These are phyloP conservation scores for Sporobolomyces roseus DNA, from an alignment of 768 basidiomycete genomes.

Conservation along the genomic window DNA sequence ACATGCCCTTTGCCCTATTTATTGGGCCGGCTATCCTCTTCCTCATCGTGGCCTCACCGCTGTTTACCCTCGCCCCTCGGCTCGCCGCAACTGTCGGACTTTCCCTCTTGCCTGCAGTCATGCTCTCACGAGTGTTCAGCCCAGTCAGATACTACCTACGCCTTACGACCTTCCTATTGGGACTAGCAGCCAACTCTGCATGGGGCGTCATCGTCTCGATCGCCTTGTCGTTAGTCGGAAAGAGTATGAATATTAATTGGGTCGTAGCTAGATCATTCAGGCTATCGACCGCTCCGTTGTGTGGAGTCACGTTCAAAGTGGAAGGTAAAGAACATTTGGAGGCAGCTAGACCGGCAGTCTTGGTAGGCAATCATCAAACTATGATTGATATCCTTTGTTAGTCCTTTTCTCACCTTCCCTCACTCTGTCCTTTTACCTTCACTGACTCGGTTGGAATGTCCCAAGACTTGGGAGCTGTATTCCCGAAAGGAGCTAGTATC, in stretches of 20 bases:
- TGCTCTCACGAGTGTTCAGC: constrained; percentile 17
- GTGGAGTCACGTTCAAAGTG: constrained; percentile 68
- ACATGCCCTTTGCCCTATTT: constrained; percentile 19
- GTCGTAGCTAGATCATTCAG: constrained; percentile 82
- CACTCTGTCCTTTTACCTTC: neutral
- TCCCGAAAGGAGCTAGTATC: constrained; percentile 76
- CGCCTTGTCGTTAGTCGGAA: constrained; percentile 64
- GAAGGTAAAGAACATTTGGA: constrained; percentile 81
- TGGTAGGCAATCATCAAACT: constrained; percentile 89
- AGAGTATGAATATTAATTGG: constrained; percentile 60
- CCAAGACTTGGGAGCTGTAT: constrained; percentile 57
- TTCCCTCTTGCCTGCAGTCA: neutral
- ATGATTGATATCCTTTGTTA: constrained; percentile 81
- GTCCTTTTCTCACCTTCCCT: neutral
- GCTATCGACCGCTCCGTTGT: constrained; percentile 58
- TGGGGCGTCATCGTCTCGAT: constrained; percentile 68
- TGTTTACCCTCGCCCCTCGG: constrained; percentile 10
- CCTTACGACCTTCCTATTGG: constrained; percentile 34
- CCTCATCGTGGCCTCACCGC: constrained; percentile 17
- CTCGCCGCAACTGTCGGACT: neutral
- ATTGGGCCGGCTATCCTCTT: neutral
- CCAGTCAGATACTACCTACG: constrained; percentile 39
- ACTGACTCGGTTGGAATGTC: neutral
- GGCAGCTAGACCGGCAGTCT: constrained; percentile 46
- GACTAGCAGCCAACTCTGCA: constrained; percentile 54